Conservation (phyloP, 345 rosid genomes). For the Pseudoturritis turrita region DNA sequence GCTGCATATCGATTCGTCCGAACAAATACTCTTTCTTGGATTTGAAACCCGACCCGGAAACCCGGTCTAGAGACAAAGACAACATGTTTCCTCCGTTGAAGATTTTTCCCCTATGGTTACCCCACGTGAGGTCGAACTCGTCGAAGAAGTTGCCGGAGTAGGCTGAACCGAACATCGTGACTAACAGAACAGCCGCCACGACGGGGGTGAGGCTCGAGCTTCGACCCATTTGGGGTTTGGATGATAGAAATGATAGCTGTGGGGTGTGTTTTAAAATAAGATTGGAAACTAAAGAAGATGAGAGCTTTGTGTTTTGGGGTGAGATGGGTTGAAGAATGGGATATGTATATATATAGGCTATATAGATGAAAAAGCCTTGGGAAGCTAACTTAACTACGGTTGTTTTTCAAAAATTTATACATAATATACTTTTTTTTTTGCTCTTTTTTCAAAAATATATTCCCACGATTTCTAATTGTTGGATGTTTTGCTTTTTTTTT, state of each 20-base stretch:
- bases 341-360: neutral
- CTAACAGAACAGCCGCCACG: neutral
- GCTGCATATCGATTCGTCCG: conserved; percentile 60
- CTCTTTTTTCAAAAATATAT: neutral
- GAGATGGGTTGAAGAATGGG: conserved; percentile 11
- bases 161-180: conserved; percentile 14
- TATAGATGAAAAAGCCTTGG: too few relatives aligned
- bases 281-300: conserved; percentile 1
- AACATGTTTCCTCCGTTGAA: conserved; percentile 47
- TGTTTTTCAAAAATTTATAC: too few relatives aligned
- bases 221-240: conserved; percentile 15
- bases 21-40: conserved; percentile 55
- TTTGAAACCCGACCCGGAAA: conserved; percentile 55
- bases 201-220: neutral
- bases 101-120: conserved; percentile 47
- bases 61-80: conserved; percentile 43
- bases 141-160: conserved; percentile 40
- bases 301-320: conserved; percentile 10
- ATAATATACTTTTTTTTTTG: too few relatives aligned
- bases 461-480: too few relatives aligned
- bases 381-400: too few relatives aligned
- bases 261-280: neutral
- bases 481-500: too few relatives aligned
- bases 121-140: conserved; percentile 54
- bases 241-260: neutral